phyloP scores from a whole-genome alignment of 2,329 filamentous ascomycete genomes.

The Ilyonectria robusta region DNA sequence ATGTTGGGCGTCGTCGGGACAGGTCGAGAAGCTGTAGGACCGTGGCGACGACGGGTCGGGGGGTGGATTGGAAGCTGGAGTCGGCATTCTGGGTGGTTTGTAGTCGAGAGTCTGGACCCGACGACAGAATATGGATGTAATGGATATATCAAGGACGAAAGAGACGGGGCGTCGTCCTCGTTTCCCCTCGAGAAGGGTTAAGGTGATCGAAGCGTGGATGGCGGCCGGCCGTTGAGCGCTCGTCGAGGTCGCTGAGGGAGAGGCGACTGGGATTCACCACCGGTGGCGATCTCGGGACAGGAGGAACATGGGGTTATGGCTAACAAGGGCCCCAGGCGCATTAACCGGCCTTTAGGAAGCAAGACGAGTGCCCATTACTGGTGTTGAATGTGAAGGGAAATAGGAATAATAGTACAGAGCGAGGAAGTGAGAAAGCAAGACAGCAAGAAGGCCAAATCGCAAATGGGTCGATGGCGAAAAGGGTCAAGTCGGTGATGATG shows the following conservation, averaged over 20 bases:
- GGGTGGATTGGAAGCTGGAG: constrained; percentile 60
- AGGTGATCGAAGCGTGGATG: constrained; percentile 34
- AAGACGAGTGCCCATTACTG: constrained; percentile 38
- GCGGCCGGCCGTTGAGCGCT: constrained; percentile 33
- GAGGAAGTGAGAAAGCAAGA: constrained; percentile 28
- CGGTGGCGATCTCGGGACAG: constrained; percentile 46
- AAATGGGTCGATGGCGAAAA: constrained; percentile 48
- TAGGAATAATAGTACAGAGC: constrained; percentile 30
- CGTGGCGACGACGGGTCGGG: constrained; percentile 55
- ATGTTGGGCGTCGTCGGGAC: constrained; percentile 59
- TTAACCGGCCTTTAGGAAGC: constrained; percentile 39
- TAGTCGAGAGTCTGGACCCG: constrained; percentile 10
- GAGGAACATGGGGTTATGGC: constrained; percentile 29
- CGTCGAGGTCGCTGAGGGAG: constrained; percentile 38
- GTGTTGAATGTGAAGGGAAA: constrained; percentile 7
- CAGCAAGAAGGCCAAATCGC: constrained; percentile 37
- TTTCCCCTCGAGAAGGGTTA: constrained; percentile 23
- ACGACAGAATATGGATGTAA: constrained; percentile 28
- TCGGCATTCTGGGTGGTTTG: constrained; percentile 57
- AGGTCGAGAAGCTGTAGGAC: constrained; percentile 58
- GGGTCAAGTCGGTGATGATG: constrained; percentile 48
- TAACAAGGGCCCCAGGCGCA: constrained; percentile 34
- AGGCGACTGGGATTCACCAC: constrained; percentile 42
- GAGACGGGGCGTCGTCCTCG: not conserved
- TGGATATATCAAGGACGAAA: not conserved